A percentile compares a stretch with the other conserved stretches of the same genome.
phyloP scores from a whole-genome alignment of 2,329 filamentous ascomycete species.

The Cladosporium sphaerospermum region DNA sequence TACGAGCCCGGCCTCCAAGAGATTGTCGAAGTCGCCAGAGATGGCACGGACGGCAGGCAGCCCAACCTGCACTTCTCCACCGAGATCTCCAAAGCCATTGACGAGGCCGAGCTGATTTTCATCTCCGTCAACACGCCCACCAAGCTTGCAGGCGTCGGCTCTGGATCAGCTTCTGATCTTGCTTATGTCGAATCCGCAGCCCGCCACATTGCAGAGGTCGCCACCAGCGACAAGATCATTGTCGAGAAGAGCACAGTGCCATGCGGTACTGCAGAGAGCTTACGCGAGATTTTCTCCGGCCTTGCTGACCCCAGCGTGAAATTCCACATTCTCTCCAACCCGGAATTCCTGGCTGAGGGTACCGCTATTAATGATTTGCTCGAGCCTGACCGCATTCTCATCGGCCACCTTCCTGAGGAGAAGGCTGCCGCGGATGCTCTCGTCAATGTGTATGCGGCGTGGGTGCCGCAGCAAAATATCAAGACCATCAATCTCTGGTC shows the following conservation, averaged over 20 bases:
- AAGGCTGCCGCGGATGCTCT: conserved; percentile 57
- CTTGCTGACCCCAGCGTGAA: conserved; percentile 32
- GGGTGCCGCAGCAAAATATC: conserved; percentile 62
- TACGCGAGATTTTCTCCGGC: conserved; percentile 9
- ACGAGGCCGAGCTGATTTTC: conserved; percentile 64
- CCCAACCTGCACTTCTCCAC: conserved; percentile 70
- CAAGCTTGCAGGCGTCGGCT: conserved; percentile 62
- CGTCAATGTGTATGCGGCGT: conserved; percentile 60
- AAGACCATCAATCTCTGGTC: conserved; percentile 68
- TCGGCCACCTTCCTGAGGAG: conserved; percentile 61
- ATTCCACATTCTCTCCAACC: conserved; percentile 73
- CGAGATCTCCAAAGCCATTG: conserved; percentile 55
- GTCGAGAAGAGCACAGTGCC: conserved; percentile 80
- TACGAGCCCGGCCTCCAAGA: conserved; percentile 65
- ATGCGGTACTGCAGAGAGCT: conserved; percentile 51
- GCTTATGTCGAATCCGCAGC: conserved; percentile 63
- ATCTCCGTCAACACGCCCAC: conserved; percentile 77
- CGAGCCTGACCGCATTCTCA: conserved; percentile 65
- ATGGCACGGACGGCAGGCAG: conserved; percentile 36
- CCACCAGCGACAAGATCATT: conserved; percentile 61
- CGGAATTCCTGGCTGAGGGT: conserved; percentile 72
- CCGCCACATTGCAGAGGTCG: conserved; percentile 48
- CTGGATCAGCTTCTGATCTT: conserved; percentile 66
- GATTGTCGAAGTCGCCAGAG: conserved; percentile 57
- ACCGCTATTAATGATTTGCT: conserved; percentile 67